phyloP scores from a whole-genome alignment of 768 basidiomycete species.

The Lenzites betulinus region DNA sequence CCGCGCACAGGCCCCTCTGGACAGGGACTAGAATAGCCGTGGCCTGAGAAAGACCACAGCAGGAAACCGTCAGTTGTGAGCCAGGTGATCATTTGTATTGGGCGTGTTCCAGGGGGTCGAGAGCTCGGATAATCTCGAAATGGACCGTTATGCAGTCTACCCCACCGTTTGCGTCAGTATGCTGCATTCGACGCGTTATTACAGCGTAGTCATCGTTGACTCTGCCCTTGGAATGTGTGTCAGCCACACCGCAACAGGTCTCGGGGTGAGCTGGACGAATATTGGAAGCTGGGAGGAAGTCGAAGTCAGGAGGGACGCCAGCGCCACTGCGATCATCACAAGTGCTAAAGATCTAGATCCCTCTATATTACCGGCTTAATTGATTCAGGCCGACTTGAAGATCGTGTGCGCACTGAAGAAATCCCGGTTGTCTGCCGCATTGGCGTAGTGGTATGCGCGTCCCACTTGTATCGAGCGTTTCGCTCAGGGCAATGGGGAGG shows the following conservation, averaged over 20 bases:
- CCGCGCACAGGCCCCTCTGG: constrained; percentile 13
- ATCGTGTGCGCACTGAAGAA: too few relatives aligned
- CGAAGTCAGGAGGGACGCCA: not conserved
- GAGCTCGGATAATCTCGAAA: not conserved
- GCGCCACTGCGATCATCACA: not conserved
- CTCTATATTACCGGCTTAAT: not conserved
- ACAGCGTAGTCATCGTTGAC: not conserved
- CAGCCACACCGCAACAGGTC: too few relatives aligned
- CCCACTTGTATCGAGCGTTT: constrained; percentile 23
- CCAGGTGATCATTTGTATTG: constrained; percentile 20
- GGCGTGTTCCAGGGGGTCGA: constrained; percentile 5
- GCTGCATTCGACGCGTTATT: not conserved
- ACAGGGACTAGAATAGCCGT: constrained; percentile 18
- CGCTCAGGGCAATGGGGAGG: constrained; percentile 20
- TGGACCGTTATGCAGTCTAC: not conserved
- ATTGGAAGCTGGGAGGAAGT: not conserved
- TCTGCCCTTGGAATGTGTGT: too few relatives aligned
- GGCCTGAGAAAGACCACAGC: constrained; percentile 15
- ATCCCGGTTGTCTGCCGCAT: constrained; percentile 24
- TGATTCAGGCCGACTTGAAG: too few relatives aligned
- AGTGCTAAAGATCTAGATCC: not conserved
- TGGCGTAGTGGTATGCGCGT: constrained; percentile 32
- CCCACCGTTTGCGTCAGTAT: not conserved
- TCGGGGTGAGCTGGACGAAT: too few relatives aligned
- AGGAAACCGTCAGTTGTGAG: not conserved